These are phyloP conservation scores for Verticillium albo-atrum DNA, from an alignment of 2,329 filamentous ascomycete genomes.

Conservation along the genomic window DNA sequence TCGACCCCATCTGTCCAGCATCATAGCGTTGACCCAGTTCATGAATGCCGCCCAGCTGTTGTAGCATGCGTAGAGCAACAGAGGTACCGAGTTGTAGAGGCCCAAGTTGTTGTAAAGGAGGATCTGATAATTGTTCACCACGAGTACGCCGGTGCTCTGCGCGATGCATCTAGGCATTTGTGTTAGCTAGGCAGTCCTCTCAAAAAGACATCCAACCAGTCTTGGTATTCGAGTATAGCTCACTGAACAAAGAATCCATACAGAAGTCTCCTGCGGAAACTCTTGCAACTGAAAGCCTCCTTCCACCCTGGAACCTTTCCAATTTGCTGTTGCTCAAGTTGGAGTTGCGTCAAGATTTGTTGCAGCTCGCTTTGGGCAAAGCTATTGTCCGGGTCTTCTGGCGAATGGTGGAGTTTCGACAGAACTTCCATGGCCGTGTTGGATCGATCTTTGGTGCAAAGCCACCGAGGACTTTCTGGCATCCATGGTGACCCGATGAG, in stretches of 20 bases:
- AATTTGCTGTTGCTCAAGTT: slow-evolving; percentile 21
- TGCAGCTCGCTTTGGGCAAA: slow-evolving; percentile 12
- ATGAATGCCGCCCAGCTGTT: slow-evolving; percentile 6
- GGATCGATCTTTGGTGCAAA: not conserved
- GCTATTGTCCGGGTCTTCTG: slow-evolving; percentile 16
- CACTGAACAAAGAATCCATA: slow-evolving; percentile 7
- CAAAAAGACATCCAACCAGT: no score
- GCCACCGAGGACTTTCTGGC: not conserved
- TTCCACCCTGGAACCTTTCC: not conserved
- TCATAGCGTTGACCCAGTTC: slow-evolving; percentile 4
- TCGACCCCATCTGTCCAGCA: not conserved
- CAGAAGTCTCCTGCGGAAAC: slow-evolving; percentile 5
- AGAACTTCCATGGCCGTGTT: slow-evolving; percentile 15
- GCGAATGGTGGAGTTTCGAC: slow-evolving; percentile 14
- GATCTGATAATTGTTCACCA: slow-evolving; percentile 4
- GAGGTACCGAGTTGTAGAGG: slow-evolving; percentile 1
- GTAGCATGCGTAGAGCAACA: slow-evolving; percentile 5
- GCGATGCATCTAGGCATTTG: not conserved
- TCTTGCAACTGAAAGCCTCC: slow-evolving; percentile 17
- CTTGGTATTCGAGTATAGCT: no score
- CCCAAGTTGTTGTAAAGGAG: slow-evolving; percentile 3
- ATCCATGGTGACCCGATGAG: not conserved
- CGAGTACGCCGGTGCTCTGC: not conserved
- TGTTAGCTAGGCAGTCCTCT: no score
- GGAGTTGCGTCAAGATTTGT: slow-evolving; percentile 1